These are phyloP conservation scores for Spathaspora passalidarum DNA, from an alignment of 805 yeast species.

Conservation along the genomic window DNA sequence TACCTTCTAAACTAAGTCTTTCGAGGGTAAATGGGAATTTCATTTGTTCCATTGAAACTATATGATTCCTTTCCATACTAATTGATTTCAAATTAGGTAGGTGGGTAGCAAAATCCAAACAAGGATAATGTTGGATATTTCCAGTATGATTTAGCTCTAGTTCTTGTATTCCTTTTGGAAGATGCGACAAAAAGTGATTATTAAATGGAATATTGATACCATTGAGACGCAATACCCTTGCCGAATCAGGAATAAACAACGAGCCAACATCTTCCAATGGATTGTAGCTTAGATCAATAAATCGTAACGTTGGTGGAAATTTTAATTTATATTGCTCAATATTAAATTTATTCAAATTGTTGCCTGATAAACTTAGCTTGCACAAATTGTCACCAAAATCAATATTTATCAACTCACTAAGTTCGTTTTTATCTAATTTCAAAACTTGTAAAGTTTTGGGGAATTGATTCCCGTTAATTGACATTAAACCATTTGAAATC, in stretches of 20 bases:
- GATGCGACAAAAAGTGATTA: neutral
- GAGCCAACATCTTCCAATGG: neutral
- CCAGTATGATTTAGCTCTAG: neutral
- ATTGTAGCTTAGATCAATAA: neutral
- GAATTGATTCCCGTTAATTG: constrained; percentile 13
- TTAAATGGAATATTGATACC: neutral
- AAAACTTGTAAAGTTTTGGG: constrained; percentile 14
- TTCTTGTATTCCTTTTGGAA: neutral
- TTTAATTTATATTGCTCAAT: neutral
- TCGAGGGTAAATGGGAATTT: neutral
- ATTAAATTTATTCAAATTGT: constrained; percentile 1
- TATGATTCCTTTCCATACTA: neutral
- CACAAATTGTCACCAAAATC: constrained; percentile 10
- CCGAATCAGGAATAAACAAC: neutral
- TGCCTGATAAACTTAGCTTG: neutral
- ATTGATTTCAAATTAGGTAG: constrained; percentile 1
- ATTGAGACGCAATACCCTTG: neutral
- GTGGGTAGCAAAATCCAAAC: constrained; percentile 1
- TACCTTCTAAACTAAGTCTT: neutral
- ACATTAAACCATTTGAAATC: constrained; percentile 18
- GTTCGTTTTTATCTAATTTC: constrained; percentile 15
- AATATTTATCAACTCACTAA: constrained; percentile 12
- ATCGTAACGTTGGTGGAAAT: neutral
- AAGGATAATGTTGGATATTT: neutral
- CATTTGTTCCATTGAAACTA: constrained; percentile 1